Evolutionary conservation across 2,329 filamentous ascomycete species (phyloP), one percentile per base, ranked within the genome.

Genomic region (Diaporthe citri): DNA sequence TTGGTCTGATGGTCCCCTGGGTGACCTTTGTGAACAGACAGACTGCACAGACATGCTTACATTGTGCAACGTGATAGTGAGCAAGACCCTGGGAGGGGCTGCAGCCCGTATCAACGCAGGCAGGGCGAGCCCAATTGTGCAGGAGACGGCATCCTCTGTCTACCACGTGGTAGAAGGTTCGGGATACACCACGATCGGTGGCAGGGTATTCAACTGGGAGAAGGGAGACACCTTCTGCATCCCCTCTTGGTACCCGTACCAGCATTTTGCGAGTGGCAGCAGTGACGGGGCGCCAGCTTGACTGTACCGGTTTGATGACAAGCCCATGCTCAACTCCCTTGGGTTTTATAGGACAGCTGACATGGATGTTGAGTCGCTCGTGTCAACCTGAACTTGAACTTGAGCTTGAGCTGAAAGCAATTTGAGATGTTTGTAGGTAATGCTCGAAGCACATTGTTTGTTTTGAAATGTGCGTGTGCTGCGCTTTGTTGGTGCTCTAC

Each of bases 151-250:
- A 0, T 90, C 88, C 0, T 85, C 85, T 0, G 85, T 91, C 0
- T 90, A 88, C 75, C 89, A 91, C 76, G 85, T 90, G 13, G 80
- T 90, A 17, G 80, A 85, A 25, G 89, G 89, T 0, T 80, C 77
- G 0, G 89, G 89, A 0, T 76, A 82, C 31, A 84, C 83, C 1
- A 77, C 77, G 0, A 84, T 90, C 56, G 83, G 82, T 2, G 85
- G 81, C 0, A 76, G 83, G 64, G 80, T 72, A 4, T 78, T 86
- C 36, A 34, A 69, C 0, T 90, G 89, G 88, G 85, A 86, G 74
- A 79, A 83, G 55, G 86, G 87, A 3, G 89, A 91, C 78, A 90
- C 87, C 0, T 90, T 91, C 74, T 88, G 86, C 76, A 82, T 91
- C 17, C 89, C 89, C 0, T 79, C 88, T 0, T 90, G 89, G 89